Evolutionary conservation across 805 yeast genomes (phyloP), one percentile per base, ranked within the genome.

Genomic region (Spathaspora hagerdaliae): DNA sequence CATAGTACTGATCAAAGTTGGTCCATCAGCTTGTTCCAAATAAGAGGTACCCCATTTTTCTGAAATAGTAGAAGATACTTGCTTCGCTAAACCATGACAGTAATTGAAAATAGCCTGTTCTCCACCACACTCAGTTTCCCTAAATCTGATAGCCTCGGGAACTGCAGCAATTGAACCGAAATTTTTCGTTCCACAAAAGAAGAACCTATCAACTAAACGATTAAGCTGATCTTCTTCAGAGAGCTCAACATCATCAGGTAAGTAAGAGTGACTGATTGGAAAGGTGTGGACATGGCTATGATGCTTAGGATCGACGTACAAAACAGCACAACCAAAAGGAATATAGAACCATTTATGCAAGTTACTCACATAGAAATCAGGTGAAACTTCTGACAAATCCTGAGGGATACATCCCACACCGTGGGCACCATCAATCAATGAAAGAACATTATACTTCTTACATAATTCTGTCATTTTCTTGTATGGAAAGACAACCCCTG

Each of bases 381-480:
- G 87, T 39, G 69, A 51, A 24, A 76, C 51, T 10, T 55, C 55
- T 10, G 59, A 61, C 32, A 81, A 51, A 39, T 71, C 64, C n/a
- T 36, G 43, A 8, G 75, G 74, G 29, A 78, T 53, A 44, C 73
- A 62, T 0, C 92, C 92, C 32, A 79, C 69, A 1, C 80, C 76
- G 56, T 85, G 92, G 5, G 91, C 92, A 11, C 85, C 92, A 58
- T 85, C 92, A 26, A 85, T 73, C 37, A 82, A 61, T 3, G 87
- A 78, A 39, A 81, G 49, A 5, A 78, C 77, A 11, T 63, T 60
- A 40, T 77, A 61, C 41, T 74, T 60, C 11, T 63, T 58, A 50
- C 88, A 79, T 36, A 78, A 53, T 6, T 57, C 49, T 3, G 72
- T 66, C 39, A 85, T 51, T 42, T 66, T 56, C 48, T 73, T 72